Percentiles rank a stretch among this genome's conserved stretches.
phyloP scores from a whole-genome alignment of 2,329 filamentous ascomycete species.

The Claviceps arundinis region DNA sequence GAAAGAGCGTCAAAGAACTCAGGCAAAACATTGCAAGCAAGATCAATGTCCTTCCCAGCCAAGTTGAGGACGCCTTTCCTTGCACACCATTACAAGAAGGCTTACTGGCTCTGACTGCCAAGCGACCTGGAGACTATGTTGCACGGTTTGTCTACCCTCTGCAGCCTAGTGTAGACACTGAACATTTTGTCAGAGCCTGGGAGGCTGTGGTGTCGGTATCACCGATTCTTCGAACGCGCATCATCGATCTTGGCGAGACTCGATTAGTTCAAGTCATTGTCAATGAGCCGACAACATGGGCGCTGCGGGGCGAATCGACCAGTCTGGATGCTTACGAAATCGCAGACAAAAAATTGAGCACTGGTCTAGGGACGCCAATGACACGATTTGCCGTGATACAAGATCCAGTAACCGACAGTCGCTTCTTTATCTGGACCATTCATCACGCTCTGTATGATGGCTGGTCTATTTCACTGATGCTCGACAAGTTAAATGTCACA shows the following conservation, averaged over 20 bases:
- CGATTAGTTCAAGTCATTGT: conserved; percentile 13
- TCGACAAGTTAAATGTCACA: conserved; percentile 27
- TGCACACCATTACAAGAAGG: conserved; percentile 37
- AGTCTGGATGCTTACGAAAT: conserved; percentile 19
- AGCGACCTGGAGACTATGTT: conserved; percentile 31
- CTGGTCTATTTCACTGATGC: conserved; percentile 33
- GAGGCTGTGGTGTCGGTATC: conserved; percentile 20
- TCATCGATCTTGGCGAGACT: conserved; percentile 26
- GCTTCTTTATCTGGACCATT: conserved; percentile 25
- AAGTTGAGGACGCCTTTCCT: conserved; percentile 35
- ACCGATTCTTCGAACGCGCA: conserved; percentile 30
- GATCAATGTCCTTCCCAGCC: not conserved
- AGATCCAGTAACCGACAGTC: not conserved
- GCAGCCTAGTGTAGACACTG: conserved; percentile 13
- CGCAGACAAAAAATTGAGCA: conserved; percentile 27
- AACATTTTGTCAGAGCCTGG: conserved; percentile 22
- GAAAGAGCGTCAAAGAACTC: not conserved
- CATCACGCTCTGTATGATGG: conserved; percentile 41
- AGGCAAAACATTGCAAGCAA: not conserved
- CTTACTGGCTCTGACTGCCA: conserved; percentile 32
- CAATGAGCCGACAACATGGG: conserved; percentile 18
- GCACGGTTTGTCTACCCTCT: conserved; percentile 30
- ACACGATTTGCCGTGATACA: conserved; percentile 7
- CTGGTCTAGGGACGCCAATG: conserved; percentile 18
- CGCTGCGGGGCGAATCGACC: not conserved